phyloP scores from a whole-genome alignment of 805 yeast genomes.

The Candida verbasci region DNA sequence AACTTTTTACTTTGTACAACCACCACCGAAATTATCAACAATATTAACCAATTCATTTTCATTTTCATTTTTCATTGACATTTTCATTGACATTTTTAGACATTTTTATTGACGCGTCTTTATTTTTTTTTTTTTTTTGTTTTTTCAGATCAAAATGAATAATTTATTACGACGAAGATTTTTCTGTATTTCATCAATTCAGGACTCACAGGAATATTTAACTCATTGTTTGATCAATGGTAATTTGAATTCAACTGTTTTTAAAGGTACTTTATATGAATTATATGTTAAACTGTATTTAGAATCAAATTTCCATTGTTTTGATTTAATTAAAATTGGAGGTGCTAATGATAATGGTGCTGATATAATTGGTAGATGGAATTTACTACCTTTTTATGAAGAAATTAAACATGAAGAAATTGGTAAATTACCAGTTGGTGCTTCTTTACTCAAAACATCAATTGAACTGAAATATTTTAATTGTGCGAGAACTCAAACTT shows the following conservation, averaged over 20 bases:
- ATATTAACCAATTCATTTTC: neutral
- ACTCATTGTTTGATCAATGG: conserved; percentile 21
- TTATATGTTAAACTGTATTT: conserved; percentile 38
- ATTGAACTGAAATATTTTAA: conserved; percentile 11
- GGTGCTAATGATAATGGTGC: conserved; percentile 56
- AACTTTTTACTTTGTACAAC: conserved; percentile 6
- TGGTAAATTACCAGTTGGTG: neutral
- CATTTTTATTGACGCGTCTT: too few relatives aligned
- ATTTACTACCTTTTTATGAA: conserved; percentile 23
- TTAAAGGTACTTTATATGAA: conserved; percentile 55
- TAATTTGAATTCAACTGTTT: conserved; percentile 36
- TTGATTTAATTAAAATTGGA: conserved; percentile 42
- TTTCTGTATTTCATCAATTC: conserved; percentile 9
- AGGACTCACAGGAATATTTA: conserved; percentile 26
- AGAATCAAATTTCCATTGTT: conserved; percentile 31
- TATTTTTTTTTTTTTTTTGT: neutral
- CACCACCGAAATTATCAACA: conserved; percentile 1
- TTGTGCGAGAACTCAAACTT: conserved; percentile 7
- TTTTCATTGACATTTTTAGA: too few relatives aligned
- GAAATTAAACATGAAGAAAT: conserved; percentile 3
- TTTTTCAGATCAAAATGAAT: conserved; percentile 3
- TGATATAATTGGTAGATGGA: conserved; percentile 53
- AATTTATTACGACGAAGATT: conserved; percentile 4
- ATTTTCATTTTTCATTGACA: neutral
- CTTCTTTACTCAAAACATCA: conserved; percentile 13